Evolutionary conservation across 257 asterid genomes (phyloP).

Genomic region (Solanum tacnaense): DNA sequence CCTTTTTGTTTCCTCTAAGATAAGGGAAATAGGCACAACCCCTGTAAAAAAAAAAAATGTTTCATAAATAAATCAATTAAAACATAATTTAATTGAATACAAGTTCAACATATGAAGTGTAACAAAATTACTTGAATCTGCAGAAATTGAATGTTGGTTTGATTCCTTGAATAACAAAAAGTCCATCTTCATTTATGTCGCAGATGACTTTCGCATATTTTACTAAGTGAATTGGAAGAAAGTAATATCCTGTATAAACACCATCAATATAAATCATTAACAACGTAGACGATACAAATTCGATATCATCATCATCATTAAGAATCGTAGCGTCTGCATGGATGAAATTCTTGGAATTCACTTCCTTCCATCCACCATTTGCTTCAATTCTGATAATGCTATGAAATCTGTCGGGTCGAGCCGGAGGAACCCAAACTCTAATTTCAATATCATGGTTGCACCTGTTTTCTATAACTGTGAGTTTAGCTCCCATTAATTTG

Average conservation of each 20-base stretch:
- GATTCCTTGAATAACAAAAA: not conserved
- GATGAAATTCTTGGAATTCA: not conserved
- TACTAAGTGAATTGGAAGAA: not conserved
- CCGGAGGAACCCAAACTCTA: too few relatives aligned
- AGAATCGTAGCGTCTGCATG: not conserved
- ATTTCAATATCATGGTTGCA: too few relatives aligned
- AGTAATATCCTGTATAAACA: not conserved
- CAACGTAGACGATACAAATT: too few relatives aligned
- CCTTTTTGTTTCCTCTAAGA: not conserved
- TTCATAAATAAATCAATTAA: too few relatives aligned
- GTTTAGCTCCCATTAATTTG: too few relatives aligned
- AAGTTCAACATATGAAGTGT: too few relatives aligned
- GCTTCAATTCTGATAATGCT: constrained; percentile 14
- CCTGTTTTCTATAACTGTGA: too few relatives aligned
- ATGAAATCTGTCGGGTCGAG: constrained; percentile 5
- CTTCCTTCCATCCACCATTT: constrained; percentile 1
- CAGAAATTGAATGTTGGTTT: not conserved
- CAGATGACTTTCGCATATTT: constrained; percentile 8
- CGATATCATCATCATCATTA: too few relatives aligned
- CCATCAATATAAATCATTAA: not conserved
- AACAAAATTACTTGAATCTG: not conserved
- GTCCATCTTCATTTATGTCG: not conserved
- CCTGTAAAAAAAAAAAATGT: not conserved
- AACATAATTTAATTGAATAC: not conserved
- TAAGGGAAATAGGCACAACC: not conserved